Percentiles rank a stretch among this genome's conserved stretches.
These are phyloP conservation scores for Pseudogymnoascus sp. DNA, from an alignment of 2,329 filamentous ascomycete genomes.

Conservation along the genomic window DNA sequence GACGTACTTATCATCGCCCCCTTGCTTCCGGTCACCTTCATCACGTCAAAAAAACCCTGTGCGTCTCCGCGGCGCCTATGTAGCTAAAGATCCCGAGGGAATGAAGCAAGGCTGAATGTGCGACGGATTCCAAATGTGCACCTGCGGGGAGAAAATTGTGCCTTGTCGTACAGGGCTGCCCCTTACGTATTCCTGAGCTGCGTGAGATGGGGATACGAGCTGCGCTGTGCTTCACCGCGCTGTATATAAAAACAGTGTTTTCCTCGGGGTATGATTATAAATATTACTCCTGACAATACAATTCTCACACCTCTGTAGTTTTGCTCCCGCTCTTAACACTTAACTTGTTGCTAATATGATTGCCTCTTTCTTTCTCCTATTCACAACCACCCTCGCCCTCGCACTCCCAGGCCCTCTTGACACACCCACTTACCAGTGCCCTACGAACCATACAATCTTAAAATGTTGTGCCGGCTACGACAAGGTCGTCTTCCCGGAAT, in stretches of 20 bases:
- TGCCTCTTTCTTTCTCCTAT: background rate
- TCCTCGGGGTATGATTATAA: background rate
- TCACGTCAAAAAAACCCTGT: background rate
- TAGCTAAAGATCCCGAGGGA: background rate
- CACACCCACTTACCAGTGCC: background rate
- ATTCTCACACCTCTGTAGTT: background rate
- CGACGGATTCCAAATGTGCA: background rate
- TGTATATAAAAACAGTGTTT: background rate
- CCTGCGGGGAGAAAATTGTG: background rate
- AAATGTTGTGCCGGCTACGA: slow-evolving; percentile 1
- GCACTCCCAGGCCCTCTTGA: background rate
- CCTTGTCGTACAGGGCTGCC: background rate
- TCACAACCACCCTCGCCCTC: background rate
- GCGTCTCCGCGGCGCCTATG: background rate
- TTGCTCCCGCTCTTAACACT: background rate
- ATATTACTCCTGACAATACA: background rate
- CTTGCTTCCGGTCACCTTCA: background rate
- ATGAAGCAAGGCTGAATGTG: background rate
- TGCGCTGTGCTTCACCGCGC: background rate
- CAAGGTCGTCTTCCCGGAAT: background rate
- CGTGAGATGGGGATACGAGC: background rate
- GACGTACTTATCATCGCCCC: background rate
- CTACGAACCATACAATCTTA: background rate
- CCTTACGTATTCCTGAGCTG: background rate
- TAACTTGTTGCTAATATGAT: background rate